These are phyloP conservation scores for Takashimella tepidaria DNA, from an alignment of 1,284 basidiomycete genomes.

Conservation along the genomic window DNA sequence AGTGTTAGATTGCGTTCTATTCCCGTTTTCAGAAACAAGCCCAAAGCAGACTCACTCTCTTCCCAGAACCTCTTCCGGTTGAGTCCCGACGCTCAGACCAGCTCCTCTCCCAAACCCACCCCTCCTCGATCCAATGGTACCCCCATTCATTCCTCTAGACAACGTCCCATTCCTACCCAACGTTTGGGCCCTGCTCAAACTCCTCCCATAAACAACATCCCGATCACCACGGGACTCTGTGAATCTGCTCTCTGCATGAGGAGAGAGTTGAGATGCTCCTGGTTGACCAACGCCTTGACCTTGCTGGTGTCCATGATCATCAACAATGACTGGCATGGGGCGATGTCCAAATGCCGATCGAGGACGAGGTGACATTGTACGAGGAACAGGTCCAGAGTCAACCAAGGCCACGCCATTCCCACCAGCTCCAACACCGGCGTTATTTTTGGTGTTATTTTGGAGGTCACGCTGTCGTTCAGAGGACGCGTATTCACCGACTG, in stretches of 20 bases:
- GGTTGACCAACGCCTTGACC: background rate
- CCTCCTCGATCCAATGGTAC: constrained; percentile 35
- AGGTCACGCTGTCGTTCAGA: constrained; percentile 34
- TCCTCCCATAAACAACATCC: background rate
- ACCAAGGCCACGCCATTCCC: background rate
- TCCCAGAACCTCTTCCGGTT: constrained; percentile 44
- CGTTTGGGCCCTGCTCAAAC: constrained; percentile 24
- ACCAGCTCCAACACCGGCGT: background rate
- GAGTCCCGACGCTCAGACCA: constrained; percentile 41
- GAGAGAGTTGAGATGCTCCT: background rate
- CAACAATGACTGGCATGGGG: constrained; percentile 26
- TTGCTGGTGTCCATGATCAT: constrained; percentile 12
- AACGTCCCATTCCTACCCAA: constrained; percentile 35
- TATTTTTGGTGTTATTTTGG: constrained; percentile 22
- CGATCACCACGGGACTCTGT: constrained; percentile 1
- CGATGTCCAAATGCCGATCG: constrained; percentile 30
- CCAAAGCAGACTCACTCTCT: constrained; percentile 29
- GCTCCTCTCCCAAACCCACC: constrained; percentile 45
- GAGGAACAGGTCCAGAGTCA: background rate
- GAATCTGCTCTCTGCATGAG: constrained; percentile 11
- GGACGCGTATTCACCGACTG: constrained; percentile 27
- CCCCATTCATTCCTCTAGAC: constrained; percentile 36
- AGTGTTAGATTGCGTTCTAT: background rate
- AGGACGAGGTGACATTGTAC: constrained; percentile 20
- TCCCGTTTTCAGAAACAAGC: too few relatives aligned